phyloP scores from a whole-genome alignment of 129 eudicot genomes.

The Apium graveolens region DNA sequence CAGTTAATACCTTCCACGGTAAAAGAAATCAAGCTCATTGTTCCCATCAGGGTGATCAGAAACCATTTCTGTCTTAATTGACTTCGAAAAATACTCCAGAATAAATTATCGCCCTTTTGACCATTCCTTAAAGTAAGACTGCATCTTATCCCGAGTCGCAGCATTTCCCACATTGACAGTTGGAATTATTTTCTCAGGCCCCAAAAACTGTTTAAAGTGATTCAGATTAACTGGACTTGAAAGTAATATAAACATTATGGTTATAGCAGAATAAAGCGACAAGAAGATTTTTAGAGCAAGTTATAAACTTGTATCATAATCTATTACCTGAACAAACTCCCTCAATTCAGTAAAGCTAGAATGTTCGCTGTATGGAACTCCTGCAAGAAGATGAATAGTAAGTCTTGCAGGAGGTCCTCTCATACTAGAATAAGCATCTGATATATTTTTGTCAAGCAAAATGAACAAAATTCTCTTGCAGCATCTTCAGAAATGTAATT shows the following conservation, averaged over 20 bases:
- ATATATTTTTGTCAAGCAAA: background rate
- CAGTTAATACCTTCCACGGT: background rate
- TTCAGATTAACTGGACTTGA: background rate
- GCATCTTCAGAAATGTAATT: background rate
- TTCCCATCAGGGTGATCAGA: background rate
- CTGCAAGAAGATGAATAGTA: slow-evolving; percentile 12
- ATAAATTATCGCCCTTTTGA: slow-evolving; percentile 13
- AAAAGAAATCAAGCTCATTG: background rate
- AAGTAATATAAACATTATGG: background rate
- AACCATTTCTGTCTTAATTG: background rate
- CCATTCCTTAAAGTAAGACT: slow-evolving; percentile 35
- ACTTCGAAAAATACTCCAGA: background rate
- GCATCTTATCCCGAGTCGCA: slow-evolving; percentile 43
- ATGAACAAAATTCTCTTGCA: background rate
- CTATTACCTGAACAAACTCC: slow-evolving; percentile 36
- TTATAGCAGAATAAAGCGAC: background rate
- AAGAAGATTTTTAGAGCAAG: background rate
- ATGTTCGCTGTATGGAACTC: slow-evolving; percentile 48
- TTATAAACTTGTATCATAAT: background rate
- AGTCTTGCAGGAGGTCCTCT: background rate
- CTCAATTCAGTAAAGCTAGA: slow-evolving; percentile 41
- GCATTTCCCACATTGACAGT: slow-evolving; percentile 41
- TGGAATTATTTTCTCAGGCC: slow-evolving; percentile 40
- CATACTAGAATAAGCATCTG: background rate
- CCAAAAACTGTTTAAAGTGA: slow-evolving; percentile 25